These are phyloP conservation scores for Hyphopichia pseudoburtonii DNA, from an alignment of 1,139 yeast species.

Conservation along the genomic window DNA sequence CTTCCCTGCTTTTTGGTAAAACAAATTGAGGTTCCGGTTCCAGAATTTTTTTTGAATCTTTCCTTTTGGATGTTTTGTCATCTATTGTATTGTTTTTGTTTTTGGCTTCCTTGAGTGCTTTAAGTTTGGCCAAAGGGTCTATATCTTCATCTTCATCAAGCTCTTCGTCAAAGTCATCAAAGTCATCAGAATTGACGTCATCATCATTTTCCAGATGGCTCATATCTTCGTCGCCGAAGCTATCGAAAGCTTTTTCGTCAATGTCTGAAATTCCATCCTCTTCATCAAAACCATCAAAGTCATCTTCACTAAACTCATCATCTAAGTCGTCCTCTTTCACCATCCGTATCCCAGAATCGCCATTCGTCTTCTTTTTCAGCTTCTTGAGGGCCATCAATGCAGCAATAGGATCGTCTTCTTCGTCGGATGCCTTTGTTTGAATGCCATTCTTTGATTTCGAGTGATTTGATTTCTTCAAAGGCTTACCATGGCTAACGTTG, in stretches of 20 bases:
- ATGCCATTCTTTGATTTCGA: slow-evolving; percentile 5
- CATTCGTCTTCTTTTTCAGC: slow-evolving; percentile 9
- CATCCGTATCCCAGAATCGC: slow-evolving; percentile 13
- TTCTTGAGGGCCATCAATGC: slow-evolving; percentile 22
- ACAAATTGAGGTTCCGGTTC: slow-evolving; percentile 8
- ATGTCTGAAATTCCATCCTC: slow-evolving; percentile 3
- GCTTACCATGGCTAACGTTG: too few relatives aligned
- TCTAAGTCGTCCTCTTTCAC: slow-evolving; percentile 32
- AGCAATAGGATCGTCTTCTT: slow-evolving; percentile 24
- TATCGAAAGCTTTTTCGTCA: slow-evolving; percentile 8
- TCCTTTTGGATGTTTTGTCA: slow-evolving; percentile 1
- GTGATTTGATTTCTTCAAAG: slow-evolving; percentile 7
- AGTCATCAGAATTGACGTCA: slow-evolving; percentile 15
- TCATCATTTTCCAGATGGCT: slow-evolving; percentile 7
- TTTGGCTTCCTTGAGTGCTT: slow-evolving; percentile 38
- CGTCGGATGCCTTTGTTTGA: too few relatives aligned
- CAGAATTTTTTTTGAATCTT: slow-evolving; percentile 13
- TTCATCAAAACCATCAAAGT: slow-evolving; percentile 12
- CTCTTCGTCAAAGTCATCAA: slow-evolving; percentile 14
- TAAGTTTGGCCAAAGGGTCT: slow-evolving; percentile 44
- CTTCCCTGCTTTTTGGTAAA: slow-evolving; percentile 56
- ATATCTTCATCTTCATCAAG: slow-evolving; percentile 14
- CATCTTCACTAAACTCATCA: slow-evolving; percentile 16
- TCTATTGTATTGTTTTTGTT: slow-evolving; percentile 5
- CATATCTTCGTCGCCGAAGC: slow-evolving; percentile 11